Percentiles rank a stretch among this genome's conserved stretches.
Evolutionary conservation across 176 grass and related monocot species (phyloP).

Genomic region (Oryza meridionalis): DNA sequence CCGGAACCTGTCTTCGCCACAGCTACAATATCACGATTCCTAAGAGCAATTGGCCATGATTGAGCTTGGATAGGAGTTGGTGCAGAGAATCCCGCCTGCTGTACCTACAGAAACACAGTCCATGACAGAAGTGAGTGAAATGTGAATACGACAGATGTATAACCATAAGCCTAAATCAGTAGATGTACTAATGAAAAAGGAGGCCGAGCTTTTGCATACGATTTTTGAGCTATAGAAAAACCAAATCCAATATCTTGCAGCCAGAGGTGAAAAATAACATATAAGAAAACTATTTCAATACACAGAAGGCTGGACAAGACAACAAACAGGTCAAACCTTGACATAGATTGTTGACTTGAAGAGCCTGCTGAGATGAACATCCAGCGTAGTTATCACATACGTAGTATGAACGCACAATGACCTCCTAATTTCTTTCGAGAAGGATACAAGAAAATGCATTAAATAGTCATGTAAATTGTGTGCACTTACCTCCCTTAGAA

Average conservation of each 20-base stretch:
- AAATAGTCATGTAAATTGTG: slow-evolving; percentile 7
- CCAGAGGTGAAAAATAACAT: slow-evolving; percentile 1
- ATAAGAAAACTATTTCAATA: slow-evolving; percentile 18
- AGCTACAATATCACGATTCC: slow-evolving; percentile 78
- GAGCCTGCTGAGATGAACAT: slow-evolving; percentile 38
- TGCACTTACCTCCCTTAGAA: slow-evolving; percentile 73
- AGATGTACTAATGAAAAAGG: neutral
- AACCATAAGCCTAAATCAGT: neutral
- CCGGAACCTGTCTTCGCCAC: slow-evolving; percentile 94
- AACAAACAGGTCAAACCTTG: slow-evolving; percentile 41
- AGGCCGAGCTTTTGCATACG: slow-evolving; percentile 6
- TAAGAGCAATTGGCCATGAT: slow-evolving; percentile 90
- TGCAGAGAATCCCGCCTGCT: slow-evolving; percentile 66
- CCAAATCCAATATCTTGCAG: slow-evolving; percentile 21
- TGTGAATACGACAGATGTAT: neutral
- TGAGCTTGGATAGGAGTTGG: slow-evolving; percentile 95
- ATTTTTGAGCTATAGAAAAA: slow-evolving; percentile 8
- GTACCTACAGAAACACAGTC: slow-evolving; percentile 48
- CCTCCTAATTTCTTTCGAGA: slow-evolving; percentile 22
- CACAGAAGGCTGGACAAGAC: slow-evolving; percentile 40
- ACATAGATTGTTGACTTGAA: slow-evolving; percentile 49
- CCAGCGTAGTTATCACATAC: slow-evolving; percentile 11
- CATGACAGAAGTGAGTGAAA: slow-evolving; percentile 30
- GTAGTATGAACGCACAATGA: slow-evolving; percentile 21
- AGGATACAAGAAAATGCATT: neutral